These are phyloP conservation scores for Massariosphaeria phaeospora DNA, from an alignment of 495 filamentous ascomycete genomes.

Conservation along the genomic window DNA sequence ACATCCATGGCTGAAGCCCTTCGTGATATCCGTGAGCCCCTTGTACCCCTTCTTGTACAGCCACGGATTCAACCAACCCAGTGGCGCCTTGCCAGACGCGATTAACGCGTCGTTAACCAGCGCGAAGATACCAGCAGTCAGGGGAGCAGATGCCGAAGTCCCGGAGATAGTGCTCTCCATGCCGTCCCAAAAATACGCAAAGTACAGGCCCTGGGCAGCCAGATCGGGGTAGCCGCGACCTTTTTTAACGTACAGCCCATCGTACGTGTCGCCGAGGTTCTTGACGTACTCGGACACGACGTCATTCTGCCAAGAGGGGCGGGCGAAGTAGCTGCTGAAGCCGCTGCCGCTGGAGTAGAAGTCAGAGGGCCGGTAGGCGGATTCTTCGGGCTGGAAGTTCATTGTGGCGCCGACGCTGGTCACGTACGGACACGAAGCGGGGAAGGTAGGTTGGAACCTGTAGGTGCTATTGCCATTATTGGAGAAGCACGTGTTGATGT, in stretches of 20 bases:
- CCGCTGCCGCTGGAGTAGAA: conserved; percentile 36
- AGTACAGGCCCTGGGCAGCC: conserved; percentile 38
- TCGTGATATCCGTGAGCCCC: conserved; percentile 39
- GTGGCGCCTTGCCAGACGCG: conserved; percentile 32
- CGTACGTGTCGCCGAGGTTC: conserved; percentile 31
- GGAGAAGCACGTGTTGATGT: conserved; percentile 29
- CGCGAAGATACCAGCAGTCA: conserved; percentile 36
- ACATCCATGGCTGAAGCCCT: conserved; percentile 36
- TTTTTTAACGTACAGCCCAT: conserved; percentile 39
- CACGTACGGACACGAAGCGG: conserved; percentile 39
- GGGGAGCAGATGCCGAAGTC: conserved; percentile 38
- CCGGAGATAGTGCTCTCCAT: conserved; percentile 35
- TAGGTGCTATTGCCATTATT: conserved; percentile 37
- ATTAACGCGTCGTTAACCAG: conserved; percentile 41
- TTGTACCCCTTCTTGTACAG: conserved; percentile 37
- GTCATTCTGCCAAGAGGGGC: conserved; percentile 36
- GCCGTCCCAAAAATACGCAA: conserved; percentile 36
- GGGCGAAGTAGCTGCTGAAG: conserved; percentile 40
- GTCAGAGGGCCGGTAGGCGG: conserved; percentile 28
- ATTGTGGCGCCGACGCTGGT: conserved; percentile 40
- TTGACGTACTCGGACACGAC: conserved; percentile 36
- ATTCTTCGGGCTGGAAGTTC: conserved; percentile 40
- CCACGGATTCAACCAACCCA: conserved; percentile 45
- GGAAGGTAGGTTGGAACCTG: conserved; percentile 39
- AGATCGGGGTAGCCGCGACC: conserved; percentile 42